These are phyloP conservation scores for Malus hybrid DNA, from an alignment of 331 rosid species.

Conservation along the genomic window DNA sequence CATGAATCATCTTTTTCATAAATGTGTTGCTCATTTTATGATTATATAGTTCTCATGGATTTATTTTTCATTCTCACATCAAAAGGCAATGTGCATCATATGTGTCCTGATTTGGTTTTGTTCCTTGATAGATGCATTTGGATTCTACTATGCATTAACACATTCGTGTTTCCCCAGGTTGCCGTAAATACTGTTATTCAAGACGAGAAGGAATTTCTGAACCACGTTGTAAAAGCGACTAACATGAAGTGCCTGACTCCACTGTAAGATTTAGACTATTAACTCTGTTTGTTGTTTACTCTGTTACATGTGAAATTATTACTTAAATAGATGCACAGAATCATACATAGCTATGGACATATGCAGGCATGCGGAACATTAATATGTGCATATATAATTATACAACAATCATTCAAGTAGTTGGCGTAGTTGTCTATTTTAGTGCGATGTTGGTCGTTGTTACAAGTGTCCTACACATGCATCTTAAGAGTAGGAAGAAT, in stretches of 20 bases:
- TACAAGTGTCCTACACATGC: neutral
- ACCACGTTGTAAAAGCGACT: conserved; percentile 90
- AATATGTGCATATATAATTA: neutral
- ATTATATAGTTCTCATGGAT: neutral
- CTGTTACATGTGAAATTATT: neutral
- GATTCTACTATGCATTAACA: conserved; percentile 6
- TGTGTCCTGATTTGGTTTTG: neutral
- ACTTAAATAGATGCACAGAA: too few species aligned
- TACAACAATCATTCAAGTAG: neutral
- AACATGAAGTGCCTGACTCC: conserved; percentile 99
- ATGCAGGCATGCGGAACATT: neutral
- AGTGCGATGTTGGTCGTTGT: neutral
- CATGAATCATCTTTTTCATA: neutral
- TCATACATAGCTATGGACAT: neutral
- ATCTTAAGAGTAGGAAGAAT: neutral
- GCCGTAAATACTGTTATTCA: conserved; percentile 84
- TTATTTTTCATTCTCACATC: neutral
- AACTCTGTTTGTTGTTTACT: neutral
- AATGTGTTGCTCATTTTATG: neutral
- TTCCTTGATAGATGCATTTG: conserved; percentile 5
- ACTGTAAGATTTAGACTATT: conserved; percentile 45
- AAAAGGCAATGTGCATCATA: neutral
- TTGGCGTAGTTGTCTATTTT: neutral
- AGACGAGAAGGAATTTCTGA: conserved; percentile 84
- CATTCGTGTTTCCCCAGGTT: conserved; percentile 43